Base-by-base conservation (phyloP, 306 rosid species). In the Boehmeria nivea region DNA sequence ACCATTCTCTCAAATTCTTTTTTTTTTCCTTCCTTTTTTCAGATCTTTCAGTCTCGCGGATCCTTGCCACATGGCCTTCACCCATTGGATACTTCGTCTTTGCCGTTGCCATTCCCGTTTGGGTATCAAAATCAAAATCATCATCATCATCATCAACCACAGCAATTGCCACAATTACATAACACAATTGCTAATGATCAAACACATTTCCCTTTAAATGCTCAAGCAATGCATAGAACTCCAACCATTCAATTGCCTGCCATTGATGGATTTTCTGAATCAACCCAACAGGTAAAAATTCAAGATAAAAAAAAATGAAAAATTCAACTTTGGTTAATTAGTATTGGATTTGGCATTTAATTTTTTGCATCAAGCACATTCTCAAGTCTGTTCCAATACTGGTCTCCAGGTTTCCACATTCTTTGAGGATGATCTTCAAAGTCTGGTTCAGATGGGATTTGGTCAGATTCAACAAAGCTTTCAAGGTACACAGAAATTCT, bases 381-480 rank as follows among this genome's bases (percentile, higher is more conserved):
- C 75, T 66, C 22, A 45, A 58, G 8, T 5, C 1, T 23, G 19
- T 61, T 33, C 5, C 13, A 46, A 40, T 34, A 15, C 38, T 38
- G 18, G 23, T 45, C 49, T 67, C 8, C 82, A 76, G 82, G 65
- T 57, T 59, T 37, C 86, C 13, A 23, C 63, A 15, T 23, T 73
- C 43, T 80, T 73, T 72, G 86, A 72, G 61, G 82, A 76, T 60
- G 86, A 80, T 37, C 86, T 80, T 37, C 77, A 76, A 47, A 66
- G 77, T 10, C 59, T 80, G 54, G 75, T 80, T 31, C 86, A 80
- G 27, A 80, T 76, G 80, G 77, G 82, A 13, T 72, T 72, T 69
- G 70, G 69, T 43, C 82, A 66, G 54, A 72, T 69, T 65, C 61
- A 72, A 66, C 77, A 54, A 52, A 69, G 34, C 65, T 18, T 63